These are phyloP conservation scores for Globisporangium megalacanthum DNA, from an alignment of 352 stramenopile species.

Conservation along the genomic window DNA sequence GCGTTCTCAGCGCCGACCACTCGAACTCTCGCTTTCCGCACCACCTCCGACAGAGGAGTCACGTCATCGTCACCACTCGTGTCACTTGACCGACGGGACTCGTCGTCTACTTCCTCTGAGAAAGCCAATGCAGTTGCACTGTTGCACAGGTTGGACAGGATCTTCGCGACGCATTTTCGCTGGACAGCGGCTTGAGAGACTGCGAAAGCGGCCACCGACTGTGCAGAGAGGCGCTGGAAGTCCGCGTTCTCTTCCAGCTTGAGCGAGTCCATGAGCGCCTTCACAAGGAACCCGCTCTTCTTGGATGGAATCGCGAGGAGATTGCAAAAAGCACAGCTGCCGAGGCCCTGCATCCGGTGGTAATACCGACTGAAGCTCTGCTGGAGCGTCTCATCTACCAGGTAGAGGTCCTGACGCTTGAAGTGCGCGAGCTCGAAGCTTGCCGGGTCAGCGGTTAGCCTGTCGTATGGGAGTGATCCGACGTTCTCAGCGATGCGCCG, in stretches of 20 bases:
- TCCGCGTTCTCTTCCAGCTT: conserved; percentile 49
- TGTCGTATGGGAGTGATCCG: conserved; percentile 43
- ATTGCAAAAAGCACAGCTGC: conserved; percentile 48
- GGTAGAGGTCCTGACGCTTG: conserved; percentile 74
- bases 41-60: conserved; percentile 8
- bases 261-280: conserved; percentile 72
- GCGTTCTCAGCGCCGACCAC: conserved; percentile 37
- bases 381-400: conserved; percentile 66
- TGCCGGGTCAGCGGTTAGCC: conserved; percentile 21
- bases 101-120: neutral
- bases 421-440: conserved; percentile 72
- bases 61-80: neutral
- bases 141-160: conserved; percentile 74
- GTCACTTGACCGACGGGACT: conserved; percentile 1
- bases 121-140: conserved; percentile 41
- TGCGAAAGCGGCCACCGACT: conserved; percentile 53
- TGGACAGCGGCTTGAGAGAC: conserved; percentile 40
- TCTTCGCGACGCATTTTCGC: conserved; percentile 71
- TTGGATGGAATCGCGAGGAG: conserved; percentile 54
- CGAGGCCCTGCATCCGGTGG: conserved; percentile 56
- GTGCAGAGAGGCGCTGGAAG: conserved; percentile 41
- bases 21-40: conserved; percentile 31
- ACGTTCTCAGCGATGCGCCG: conserved; percentile 60
- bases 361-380: conserved; percentile 43
- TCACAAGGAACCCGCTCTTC: conserved; percentile 74